Base-by-base conservation (phyloP, 305 asterid genomes). In the Fraxinus nigra region DNA sequence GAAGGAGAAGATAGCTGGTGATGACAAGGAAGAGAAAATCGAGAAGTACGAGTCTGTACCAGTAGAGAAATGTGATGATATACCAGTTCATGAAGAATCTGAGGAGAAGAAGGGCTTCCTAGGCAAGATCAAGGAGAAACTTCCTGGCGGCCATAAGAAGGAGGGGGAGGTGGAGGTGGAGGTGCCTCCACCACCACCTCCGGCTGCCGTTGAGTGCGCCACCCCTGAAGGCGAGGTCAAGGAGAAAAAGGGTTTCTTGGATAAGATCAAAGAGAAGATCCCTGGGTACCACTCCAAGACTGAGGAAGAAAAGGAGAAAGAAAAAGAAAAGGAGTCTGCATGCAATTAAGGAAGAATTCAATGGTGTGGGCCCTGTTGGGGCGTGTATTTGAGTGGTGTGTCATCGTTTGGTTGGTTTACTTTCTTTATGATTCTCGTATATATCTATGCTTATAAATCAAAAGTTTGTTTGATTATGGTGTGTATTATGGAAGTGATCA, bases 261-360 rank as follows among this genome's bases (percentile, higher is more conserved):
- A 92, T 7, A 95, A 95, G 92, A 94, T 95, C 77, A 95, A 94
- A 94, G 99, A 94, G 87, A 95, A 95, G 80, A 78, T 95, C 7
- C 99, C 97, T 0, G 98, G 99, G 11, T 88, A 89, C 84, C 97
- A 95, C 83, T 30, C 90, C 51, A 93, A 95, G 93, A 82, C 86
- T 1, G 97, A 86, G 9, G 97, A 92, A 16, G 97, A 89, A 13
- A 90, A 91, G 72, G 92, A 92, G 22, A 90, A 89, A 30, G 90
- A 84, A 28, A 90, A 91, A 84, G 84, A 84, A 13, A 87, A 82
- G 56, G 91, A 79, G 59, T 79, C 22, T 78, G 88, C 63, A 56
- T 79, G 59, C 73, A 61, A 80, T 85, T 85, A 78, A 82, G 30
- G 18, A 85, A 48, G 16, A 4, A 48, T 48, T 16, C 0, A 11